Evolutionary conservation across 805 yeast genomes (phyloP).

Genomic region (Schwanniomyces polymorphus): DNA sequence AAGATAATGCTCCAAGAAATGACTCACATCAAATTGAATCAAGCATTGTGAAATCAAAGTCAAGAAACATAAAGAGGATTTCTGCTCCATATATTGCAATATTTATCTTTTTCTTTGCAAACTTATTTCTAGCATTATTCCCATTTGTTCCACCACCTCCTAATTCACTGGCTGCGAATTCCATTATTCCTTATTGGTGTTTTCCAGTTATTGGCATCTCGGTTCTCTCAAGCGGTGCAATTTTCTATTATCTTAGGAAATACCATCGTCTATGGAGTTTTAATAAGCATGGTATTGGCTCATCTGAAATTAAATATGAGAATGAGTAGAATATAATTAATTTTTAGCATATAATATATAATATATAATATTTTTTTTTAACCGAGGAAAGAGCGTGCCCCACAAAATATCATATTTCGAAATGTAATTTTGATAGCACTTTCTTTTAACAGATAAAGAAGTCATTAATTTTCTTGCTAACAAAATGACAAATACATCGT

Average conservation of each 20-base stretch:
- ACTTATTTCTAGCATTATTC: constrained; percentile 51
- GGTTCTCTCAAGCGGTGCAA: constrained; percentile 43
- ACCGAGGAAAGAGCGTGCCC: not conserved
- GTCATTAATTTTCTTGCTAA: not conserved
- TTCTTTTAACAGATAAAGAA: not conserved
- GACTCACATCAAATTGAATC: not conserved
- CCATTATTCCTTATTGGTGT: constrained; percentile 53
- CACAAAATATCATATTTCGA: not conserved
- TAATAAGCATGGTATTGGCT: constrained; percentile 4
- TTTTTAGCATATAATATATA: constrained; percentile 2
- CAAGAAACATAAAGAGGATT: constrained; percentile 3
- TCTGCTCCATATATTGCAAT: constrained; percentile 32
- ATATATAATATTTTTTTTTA: not conserved
- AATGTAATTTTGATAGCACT: not conserved
- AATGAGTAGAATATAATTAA: constrained; percentile 4
- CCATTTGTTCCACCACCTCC: constrained; percentile 59
- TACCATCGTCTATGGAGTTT: constrained; percentile 2
- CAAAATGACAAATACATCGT: constrained; percentile 1
- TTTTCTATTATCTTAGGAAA: constrained; percentile 17
- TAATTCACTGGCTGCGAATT: constrained; percentile 16
- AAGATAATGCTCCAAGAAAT: not conserved
- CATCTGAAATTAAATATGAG: constrained; percentile 10
- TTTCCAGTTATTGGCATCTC: constrained; percentile 55
- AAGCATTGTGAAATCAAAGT: not conserved
- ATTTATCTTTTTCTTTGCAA: constrained; percentile 42